Evolutionary conservation across 202 grass and related monocot genomes (phyloP).

Genomic region (Brachypodium distachyon): DNA sequence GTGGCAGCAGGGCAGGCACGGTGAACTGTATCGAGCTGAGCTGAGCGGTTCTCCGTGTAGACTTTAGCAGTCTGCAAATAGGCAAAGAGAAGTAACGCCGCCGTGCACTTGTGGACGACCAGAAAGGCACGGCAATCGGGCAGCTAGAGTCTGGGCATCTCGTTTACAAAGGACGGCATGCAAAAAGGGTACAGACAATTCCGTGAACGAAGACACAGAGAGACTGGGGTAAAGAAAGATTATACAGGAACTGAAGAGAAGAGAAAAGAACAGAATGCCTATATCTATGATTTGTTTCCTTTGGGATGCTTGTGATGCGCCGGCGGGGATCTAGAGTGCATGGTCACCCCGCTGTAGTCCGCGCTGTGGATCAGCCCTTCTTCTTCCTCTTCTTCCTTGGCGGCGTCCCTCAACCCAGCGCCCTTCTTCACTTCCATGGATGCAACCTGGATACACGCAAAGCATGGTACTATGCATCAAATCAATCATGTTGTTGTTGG

Average conservation of each 20-base stretch:
- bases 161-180: background rate
- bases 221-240: too few species aligned
- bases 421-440: background rate
- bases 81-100: too few species aligned
- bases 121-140: too few species aligned
- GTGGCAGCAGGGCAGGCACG: too few species aligned
- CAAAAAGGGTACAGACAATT: background rate
- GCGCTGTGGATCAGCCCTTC: constrained; percentile 30
- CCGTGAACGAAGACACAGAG: too few species aligned
- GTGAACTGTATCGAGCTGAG: too few species aligned
- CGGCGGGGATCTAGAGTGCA: constrained; percentile 33
- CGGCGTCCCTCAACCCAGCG: background rate
- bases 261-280: background rate
- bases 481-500: background rate
- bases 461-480: background rate
- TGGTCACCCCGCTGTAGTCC: constrained; percentile 39
- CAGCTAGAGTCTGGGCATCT: too few species aligned
- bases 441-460: background rate
- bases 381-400: background rate
- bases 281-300: too few species aligned
- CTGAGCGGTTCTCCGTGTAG: too few species aligned
- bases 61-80: too few species aligned
- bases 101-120: too few species aligned
- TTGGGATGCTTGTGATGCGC: constrained; percentile 15
- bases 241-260: background rate